Base-by-base conservation (phyloP, 345 rosid species). In the Citrus sinensis region DNA sequence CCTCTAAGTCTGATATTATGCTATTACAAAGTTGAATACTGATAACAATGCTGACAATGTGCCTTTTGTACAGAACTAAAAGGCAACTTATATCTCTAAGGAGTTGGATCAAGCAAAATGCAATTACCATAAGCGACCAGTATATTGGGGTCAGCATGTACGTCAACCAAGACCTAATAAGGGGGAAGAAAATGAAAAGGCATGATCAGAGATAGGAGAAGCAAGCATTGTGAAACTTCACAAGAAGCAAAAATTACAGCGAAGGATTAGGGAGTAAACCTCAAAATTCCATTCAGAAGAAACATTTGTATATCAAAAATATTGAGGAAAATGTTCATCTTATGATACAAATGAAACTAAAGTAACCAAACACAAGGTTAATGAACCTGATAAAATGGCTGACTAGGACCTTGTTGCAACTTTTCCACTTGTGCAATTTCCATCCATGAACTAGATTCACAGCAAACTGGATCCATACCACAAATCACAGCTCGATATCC, bases 381-480 rank as follows among this genome's bases (percentile, higher is more conserved):
- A 62, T 14, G 34, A 71, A 95, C 99, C 98, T 95, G 99, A 88
- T 95, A 95, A 92, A 93, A 95, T 70, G 98, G 98, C 84, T 93
- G 99, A 77, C 82, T 88, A 81, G 91, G 77, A 74, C 97, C 94
- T 29, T 84, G 91, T 55, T 87, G 74, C 86, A 95, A 82, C 82
- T 95, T 95, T 61, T 92, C 93, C 69, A 92, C 85, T 82, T 85
- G 87, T 25, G 97, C 99, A 82, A 82, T 76, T 80, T 93, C 97
- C 93, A 91, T 91, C 99, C 98, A 95, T 27, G 97, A 85, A 79
- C 80, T 91, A 64, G 98, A 88, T 78, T 95, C 98, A 78, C 94
- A 90, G 86, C 98, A 95, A 59, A 90, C 84, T 9, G 98, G 99
- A 88, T 95, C 97, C 98, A 93, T 93, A 70, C 99, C 99, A 69